A percentile compares a stretch with the other conserved stretches of the same genome.
Evolutionary conservation across 2,329 filamentous ascomycete species (phyloP).

Genomic region (Fusarium buharicum): DNA sequence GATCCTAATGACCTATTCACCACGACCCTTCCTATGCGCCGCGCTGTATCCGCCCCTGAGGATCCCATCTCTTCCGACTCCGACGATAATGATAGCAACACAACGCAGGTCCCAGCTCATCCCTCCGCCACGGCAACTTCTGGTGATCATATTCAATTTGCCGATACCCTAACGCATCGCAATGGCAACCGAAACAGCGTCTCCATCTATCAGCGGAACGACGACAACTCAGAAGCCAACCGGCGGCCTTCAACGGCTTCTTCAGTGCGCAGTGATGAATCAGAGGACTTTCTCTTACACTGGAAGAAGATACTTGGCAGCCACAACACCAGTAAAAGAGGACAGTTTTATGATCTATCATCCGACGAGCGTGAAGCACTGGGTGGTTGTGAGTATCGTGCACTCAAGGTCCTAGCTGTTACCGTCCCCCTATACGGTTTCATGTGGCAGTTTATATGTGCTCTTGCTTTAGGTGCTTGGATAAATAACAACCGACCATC

Average conservation of each 20-base stretch:
- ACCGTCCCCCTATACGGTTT: slow-evolving; percentile 70
- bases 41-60: slow-evolving; percentile 35
- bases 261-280: slow-evolving; percentile 39
- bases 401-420: slow-evolving; percentile 67
- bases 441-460: slow-evolving; percentile 68
- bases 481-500: slow-evolving; percentile 63
- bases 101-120: slow-evolving; percentile 35
- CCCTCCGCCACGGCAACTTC: slow-evolving; percentile 21
- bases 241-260: slow-evolving; percentile 36
- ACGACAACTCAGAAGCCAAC: slow-evolving; percentile 17
- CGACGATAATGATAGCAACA: slow-evolving; percentile 38
- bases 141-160: slow-evolving; percentile 40
- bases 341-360: slow-evolving; percentile 64
- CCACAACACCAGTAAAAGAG: slow-evolving; percentile 60
- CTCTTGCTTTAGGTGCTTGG: slow-evolving; percentile 70
- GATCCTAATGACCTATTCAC: slow-evolving; percentile 15
- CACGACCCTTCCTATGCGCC: slow-evolving; percentile 23
- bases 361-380: slow-evolving; percentile 65
- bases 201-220: slow-evolving; percentile 38
- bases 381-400: slow-evolving; percentile 72
- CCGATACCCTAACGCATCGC: slow-evolving; percentile 10
- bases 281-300: slow-evolving; percentile 45
- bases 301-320: slow-evolving; percentile 51
- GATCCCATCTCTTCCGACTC: slow-evolving; percentile 30
- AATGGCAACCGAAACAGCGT: slow-evolving; percentile 15